Evolutionary conservation across 2,329 filamentous ascomycete species (phyloP), one percentile per base, ranked within the genome.

Genomic region (Penicillium sp.): DNA sequence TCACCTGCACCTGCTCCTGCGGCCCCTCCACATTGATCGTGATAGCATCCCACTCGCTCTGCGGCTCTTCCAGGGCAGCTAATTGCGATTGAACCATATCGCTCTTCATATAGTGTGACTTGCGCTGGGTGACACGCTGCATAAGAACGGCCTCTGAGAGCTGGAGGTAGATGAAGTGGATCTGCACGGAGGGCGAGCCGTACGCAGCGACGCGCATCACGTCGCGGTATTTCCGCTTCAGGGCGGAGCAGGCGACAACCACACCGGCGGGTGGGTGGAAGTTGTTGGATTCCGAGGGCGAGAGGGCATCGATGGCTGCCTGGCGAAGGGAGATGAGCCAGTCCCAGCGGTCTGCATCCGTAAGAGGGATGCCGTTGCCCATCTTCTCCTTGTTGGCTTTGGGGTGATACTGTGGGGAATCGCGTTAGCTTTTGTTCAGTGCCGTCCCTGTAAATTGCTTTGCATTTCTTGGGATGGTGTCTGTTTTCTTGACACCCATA

Each of bases 191-290:
- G 52, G 86, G 84, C 61, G 86, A 81, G 73, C 88, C 89, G 77
- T 92, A 92, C 15, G 86, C 86, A 7, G 89, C 89, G 8, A 92
- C 86, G 29, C 90, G 85, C 71, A 94, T 90, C 59, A 93, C 89
- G 67, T 99, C 94, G 65, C 94, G 88, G 80, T 99, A 99, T 77
- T 96, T 97, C 73, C 90, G 89, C 82, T 97, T 97, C 51, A 99
- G 83, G 1, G 93, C 94, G 12, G 91, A 96, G 82, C 94, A 99
- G 51, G 94, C 96, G 57, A 99, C 84, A 48, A 99, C 90, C n/a
- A 97, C 94, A 47, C 91, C 88, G 27, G 82, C 77, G 18, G 83
- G 81, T 35, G 86, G 85, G 42, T 69, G 58, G 47, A 73, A 75
- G 53, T 79, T 76, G 56, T 70, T 71, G 3, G 57, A 41, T 27